These are phyloP conservation scores for Claviceps citrina DNA, from an alignment of 2,329 filamentous ascomycete species.

Conservation along the genomic window DNA sequence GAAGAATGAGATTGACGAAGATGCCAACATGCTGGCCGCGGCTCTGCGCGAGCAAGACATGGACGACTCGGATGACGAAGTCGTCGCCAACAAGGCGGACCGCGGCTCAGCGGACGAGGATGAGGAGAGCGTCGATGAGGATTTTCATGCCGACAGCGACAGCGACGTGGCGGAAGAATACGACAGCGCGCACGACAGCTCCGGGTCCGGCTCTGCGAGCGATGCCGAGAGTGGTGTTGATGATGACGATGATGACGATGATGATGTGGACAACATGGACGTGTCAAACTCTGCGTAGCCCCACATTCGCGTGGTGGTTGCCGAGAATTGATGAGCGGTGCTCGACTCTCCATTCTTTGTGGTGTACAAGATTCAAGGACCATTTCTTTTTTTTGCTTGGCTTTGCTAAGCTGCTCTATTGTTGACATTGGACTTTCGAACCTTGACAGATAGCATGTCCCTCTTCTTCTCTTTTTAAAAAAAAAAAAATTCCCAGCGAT, in stretches of 20 bases:
- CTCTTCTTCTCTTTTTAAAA: too few species aligned
- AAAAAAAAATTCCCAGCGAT: too few species aligned
- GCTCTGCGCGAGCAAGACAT: slow-evolving; percentile 74
- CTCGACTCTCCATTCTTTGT: too few species aligned
- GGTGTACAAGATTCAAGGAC: too few species aligned
- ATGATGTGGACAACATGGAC: slow-evolving; percentile 14
- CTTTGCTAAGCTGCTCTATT: too few species aligned
- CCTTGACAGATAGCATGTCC: too few species aligned
- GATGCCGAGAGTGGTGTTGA: slow-evolving; percentile 36
- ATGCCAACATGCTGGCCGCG: slow-evolving; percentile 64
- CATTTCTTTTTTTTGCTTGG: too few species aligned
- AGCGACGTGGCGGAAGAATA: slow-evolving; percentile 94
- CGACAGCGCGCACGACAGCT: slow-evolving; percentile 81
- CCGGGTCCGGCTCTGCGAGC: slow-evolving; percentile 51
- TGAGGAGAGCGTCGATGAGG: slow-evolving; percentile 86
- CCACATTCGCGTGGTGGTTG: too few species aligned
- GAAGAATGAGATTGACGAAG: slow-evolving; percentile 97
- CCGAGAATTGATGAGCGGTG: too few species aligned
- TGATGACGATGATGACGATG: slow-evolving; percentile 27
- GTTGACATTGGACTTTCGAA: too few species aligned
- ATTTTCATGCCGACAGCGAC: slow-evolving; percentile 84
- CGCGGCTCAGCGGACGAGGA: slow-evolving; percentile 92
- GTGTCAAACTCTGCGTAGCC: too few species aligned
- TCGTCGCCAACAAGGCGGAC: slow-evolving; percentile 53
- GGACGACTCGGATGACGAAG: slow-evolving; percentile 70